Conservation (phyloP, 345 rosid species). For the Eucalyptus curtisii region DNA sequence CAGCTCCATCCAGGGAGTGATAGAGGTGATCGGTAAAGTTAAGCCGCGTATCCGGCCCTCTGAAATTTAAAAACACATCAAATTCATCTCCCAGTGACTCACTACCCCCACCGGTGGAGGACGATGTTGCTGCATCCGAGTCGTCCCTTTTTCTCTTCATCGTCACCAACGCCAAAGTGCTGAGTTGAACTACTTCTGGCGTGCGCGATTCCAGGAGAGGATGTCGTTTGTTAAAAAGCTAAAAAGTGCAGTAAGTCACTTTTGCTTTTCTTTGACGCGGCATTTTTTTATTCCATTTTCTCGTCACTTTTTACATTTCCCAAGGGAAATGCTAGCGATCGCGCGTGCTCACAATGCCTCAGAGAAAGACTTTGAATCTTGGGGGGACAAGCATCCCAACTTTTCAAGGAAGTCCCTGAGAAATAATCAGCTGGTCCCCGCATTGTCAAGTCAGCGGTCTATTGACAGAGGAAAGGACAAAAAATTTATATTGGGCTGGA, state of each 20-base stretch:
- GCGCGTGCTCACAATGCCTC: rapidly evolving
- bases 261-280: not conserved
- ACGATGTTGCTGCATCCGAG: not conserved
- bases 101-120: not conserved
- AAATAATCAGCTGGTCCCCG: too few relatives aligned
- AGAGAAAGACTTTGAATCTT: not conserved
- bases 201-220: not conserved
- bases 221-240: not conserved
- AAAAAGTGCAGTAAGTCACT: not conserved
- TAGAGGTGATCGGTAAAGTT: not conserved
- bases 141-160: not conserved
- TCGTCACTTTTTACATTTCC: not conserved
- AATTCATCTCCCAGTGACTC: not conserved
- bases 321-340: not conserved
- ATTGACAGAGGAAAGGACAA: too few relatives aligned
- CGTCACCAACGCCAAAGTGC: not conserved
- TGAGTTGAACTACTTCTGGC: not conserved
- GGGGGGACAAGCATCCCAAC: not conserved
- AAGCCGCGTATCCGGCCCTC: not conserved
- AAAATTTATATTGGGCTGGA: too few relatives aligned
- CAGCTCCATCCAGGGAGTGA: not conserved
- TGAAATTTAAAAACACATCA: not conserved
- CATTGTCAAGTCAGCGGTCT: too few relatives aligned
- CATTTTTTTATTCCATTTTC: not conserved
- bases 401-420: too few relatives aligned